Base-by-base conservation (phyloP, 176 grass and related monocot genomes). In the Triticum turgidum region DNA sequence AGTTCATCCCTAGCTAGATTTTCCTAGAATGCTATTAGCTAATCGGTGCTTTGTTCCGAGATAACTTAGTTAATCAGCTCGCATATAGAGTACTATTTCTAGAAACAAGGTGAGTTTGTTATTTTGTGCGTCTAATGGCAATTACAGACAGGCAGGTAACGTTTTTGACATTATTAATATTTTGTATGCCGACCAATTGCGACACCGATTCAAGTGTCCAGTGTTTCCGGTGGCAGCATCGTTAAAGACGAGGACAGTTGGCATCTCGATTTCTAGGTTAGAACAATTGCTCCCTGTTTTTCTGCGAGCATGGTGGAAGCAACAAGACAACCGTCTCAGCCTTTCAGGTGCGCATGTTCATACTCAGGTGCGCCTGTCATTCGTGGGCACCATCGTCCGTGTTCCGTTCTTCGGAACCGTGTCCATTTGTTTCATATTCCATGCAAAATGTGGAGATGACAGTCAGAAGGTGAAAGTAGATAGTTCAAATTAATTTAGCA, bases 221-320 rank as follows among this genome's bases (percentile, higher is more conserved):
- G 82, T 65, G 44, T 56, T 84, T 84, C 72, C 41, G 6, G 72
- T 58, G 59, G 59, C 61, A 5, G 4, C 76, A 61, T 21, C 67
- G 52, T 54, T 84, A 83, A 80, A 67, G 85, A 80, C 76, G 37
- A 87, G 22, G 39, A 69, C 18, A 24, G 29, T 11, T 34, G 69
- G 73, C 54, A 59, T 87, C 89, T 87, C 67, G 89, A 80, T 91
- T 80, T 84, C 58, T 67, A 70, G 58, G 11, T 52, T 3, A 54
- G 21, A 45, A 17, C 22, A 38, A 82, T 29, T 52, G 61, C 65
- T 20, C 24, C 89, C 42, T 80, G 66, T 49, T 87, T 84, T 84
- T 61, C 80, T 75, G 68, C 44, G n/a, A 22, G 74, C 3, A 27
- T 58, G 63, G 79, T 33, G 1, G 27, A 14, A 33, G 64, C 38